A percentile compares a stretch with the other conserved stretches of the same genome.
Evolutionary conservation across 2,329 filamentous ascomycete genomes (phyloP).

Genomic region (Zymoseptoria ardabiliae): DNA sequence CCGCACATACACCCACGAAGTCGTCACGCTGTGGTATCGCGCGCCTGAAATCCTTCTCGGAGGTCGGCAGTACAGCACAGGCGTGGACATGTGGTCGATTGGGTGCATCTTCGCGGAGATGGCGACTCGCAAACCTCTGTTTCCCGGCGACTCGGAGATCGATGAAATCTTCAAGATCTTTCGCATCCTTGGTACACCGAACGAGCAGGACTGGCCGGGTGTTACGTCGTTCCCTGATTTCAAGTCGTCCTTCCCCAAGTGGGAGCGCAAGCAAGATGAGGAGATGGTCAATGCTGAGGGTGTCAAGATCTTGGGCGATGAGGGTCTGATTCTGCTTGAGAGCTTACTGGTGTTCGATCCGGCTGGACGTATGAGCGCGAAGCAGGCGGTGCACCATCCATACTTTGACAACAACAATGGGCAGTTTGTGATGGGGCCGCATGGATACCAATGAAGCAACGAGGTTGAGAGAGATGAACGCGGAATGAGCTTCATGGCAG

Average conservation of each 20-base stretch:
- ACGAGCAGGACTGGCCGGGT: slow-evolving; percentile 76
- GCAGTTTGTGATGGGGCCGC: slow-evolving; percentile 1
- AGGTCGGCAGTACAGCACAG: slow-evolving; percentile 96
- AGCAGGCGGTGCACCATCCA: slow-evolving; percentile 75
- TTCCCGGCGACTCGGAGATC: slow-evolving; percentile 88
- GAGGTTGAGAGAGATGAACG: background rate
- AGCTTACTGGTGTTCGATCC: slow-evolving; percentile 79
- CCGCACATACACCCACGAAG: slow-evolving; percentile 97
- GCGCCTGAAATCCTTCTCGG: slow-evolving; percentile 92
- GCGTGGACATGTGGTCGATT: slow-evolving; percentile 98
- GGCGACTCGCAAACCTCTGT: slow-evolving; percentile 89
- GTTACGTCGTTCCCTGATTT: slow-evolving; percentile 94
- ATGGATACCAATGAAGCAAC: slow-evolving; percentile 2
- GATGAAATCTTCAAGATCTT: slow-evolving; percentile 95
- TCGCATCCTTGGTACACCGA: slow-evolving; percentile 71
- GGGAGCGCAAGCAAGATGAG: slow-evolving; percentile 62
- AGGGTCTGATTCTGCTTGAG: slow-evolving; percentile 61
- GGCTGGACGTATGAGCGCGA: slow-evolving; percentile 77
- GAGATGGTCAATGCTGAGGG: slow-evolving; percentile 56
- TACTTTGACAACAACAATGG: slow-evolving; percentile 54
- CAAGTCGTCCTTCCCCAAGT: slow-evolving; percentile 87
- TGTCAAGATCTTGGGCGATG: slow-evolving; percentile 54
- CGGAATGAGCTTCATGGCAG: background rate
- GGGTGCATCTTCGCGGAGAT: slow-evolving; percentile 99
- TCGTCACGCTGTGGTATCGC: slow-evolving; percentile 95